These are phyloP conservation scores for Manihot esculenta DNA, from an alignment of 441 rosid species.

Conservation along the genomic window DNA sequence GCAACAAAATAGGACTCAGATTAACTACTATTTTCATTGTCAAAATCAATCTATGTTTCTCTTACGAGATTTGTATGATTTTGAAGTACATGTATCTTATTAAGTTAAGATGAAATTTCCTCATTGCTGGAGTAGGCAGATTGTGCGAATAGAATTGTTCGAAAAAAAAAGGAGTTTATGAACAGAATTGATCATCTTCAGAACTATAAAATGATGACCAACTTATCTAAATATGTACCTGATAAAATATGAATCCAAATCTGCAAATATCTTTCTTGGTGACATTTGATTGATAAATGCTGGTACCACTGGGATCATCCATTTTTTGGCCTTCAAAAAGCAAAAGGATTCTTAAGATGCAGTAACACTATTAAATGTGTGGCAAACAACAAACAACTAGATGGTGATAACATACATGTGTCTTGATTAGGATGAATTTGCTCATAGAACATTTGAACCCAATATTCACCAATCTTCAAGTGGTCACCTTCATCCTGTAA, in stretches of 20 bases:
- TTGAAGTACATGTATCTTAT: not conserved
- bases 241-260: slow-evolving; percentile 46
- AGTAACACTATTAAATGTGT: not conserved
- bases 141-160: too few relatives aligned
- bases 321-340: slow-evolving; percentile 34
- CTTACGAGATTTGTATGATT: too few relatives aligned
- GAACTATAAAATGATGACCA: not conserved
- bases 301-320: slow-evolving; percentile 22
- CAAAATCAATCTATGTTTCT: too few relatives aligned
- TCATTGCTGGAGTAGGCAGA: not conserved
- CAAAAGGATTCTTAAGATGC: slow-evolving; percentile 8
- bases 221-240: slow-evolving; percentile 28
- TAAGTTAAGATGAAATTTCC: not conserved
- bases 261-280: slow-evolving; percentile 40
- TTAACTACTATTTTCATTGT: too few relatives aligned
- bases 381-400: not conserved
- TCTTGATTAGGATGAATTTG: slow-evolving; percentile 48
- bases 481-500: slow-evolving; percentile 56
- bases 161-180: not conserved
- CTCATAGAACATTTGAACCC: slow-evolving; percentile 56
- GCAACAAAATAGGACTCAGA: too few relatives aligned
- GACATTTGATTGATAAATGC: slow-evolving; percentile 24
- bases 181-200: not conserved
- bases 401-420: slow-evolving; percentile 26
- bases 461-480: slow-evolving; percentile 61